Evolutionary conservation across 306 rosid genomes (phyloP), one percentile per base, ranked within the genome.

Genomic region (Hylodesmum podocarpum): DNA sequence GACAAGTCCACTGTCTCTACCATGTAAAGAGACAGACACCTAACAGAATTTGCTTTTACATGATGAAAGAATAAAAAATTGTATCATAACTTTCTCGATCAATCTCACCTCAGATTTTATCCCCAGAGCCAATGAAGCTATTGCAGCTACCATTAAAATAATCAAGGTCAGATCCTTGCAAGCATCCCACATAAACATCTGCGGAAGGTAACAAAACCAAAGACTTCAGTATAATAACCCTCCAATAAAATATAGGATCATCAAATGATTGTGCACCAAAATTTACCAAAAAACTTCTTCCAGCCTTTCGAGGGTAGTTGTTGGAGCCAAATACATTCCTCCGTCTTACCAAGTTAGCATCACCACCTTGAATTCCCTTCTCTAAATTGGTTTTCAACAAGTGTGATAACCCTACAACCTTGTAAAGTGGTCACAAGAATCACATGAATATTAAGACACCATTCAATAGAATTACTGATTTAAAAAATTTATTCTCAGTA

Each of bases 111-210:
- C 98, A 55, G 93, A 88, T 82, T 93, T 93, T 77, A 93, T 91
- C 73, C 97, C 98, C 78, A 93, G 55, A n/a, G 84, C 97, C 81
- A 93, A 82, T 33, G 97, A 93, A 79, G 96, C 94, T 54, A 72
- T 87, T 1, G 97, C 98, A 74, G 98, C 98, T 57, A 91, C 72
- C 92, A 89, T 93, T 80, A 93, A 83, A 87, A 93, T 89, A 73
- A 91, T 83, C 83, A 93, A 82, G 76, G 98, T 93, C 81, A 91
- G 88, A 84, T 93, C 98, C 88, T 93, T 95, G 91, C 98, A 93
- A 62, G 98, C 96, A 80, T 93, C 98, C 98, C 98, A 93, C 49
- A 93, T 81, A 84, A 93, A 93, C 89, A 86, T 87, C 98, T 93
- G 84, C 14, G 70, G 66, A 51, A 76, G 11, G 79, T 33, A 80